These are phyloP conservation scores for Tetrastigma voinierianum DNA, from an alignment of 164 flowering plant genomes.

Conservation along the genomic window DNA sequence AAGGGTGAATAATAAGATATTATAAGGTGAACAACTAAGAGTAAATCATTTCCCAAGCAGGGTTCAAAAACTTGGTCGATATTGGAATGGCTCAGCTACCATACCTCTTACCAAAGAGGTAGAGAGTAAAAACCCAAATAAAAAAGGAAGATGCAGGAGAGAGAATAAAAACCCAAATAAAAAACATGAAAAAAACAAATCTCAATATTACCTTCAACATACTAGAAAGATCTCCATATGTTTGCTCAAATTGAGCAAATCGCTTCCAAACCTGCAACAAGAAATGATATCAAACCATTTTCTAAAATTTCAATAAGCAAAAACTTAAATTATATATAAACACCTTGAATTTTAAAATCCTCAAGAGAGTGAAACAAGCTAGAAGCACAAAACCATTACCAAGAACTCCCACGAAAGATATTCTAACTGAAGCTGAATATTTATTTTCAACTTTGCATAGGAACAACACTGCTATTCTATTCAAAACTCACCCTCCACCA, in stretches of 20 bases:
- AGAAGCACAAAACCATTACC: too few species aligned
- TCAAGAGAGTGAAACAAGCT: too few species aligned
- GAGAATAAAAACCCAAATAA: background rate
- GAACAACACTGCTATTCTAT: too few species aligned
- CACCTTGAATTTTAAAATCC: background rate
- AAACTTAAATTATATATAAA: background rate
- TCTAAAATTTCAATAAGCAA: background rate
- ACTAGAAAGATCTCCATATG: constrained; percentile 90
- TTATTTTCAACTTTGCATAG: too few species aligned
- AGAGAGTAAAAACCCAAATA: background rate
- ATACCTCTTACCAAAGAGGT: too few species aligned
- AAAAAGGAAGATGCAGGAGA: background rate
- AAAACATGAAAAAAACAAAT: background rate
- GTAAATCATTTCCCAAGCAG: background rate
- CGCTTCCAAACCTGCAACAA: constrained; percentile 82
- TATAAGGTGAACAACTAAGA: background rate
- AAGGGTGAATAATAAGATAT: background rate
- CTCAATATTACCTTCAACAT: constrained; percentile 67
- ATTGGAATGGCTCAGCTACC: too few species aligned
- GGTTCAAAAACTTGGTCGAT: too few species aligned
- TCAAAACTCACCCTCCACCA: too few species aligned
- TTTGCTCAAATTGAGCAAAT: constrained; percentile 79
- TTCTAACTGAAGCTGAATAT: too few species aligned
- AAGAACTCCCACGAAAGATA: too few species aligned
- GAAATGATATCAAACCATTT: background rate